A percentile compares a stretch with the other conserved stretches of the same genome.
phyloP scores from a whole-genome alignment of 108 stramenopile species.

The Conticribra guillardii region DNA sequence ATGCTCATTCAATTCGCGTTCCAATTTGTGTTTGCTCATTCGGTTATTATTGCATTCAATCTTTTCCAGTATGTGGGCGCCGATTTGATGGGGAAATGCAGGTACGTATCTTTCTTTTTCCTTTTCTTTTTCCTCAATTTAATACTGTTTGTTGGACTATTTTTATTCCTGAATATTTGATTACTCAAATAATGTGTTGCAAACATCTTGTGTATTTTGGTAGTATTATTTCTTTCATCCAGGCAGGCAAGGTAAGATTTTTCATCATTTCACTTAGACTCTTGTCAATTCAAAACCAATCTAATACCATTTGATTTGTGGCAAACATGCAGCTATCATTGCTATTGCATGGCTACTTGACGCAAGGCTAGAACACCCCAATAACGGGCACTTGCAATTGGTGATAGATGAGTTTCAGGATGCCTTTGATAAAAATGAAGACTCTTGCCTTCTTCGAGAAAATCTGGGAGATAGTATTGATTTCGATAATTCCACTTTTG shows the following conservation, averaged over 20 bases:
- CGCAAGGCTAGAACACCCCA: conserved; percentile 6
- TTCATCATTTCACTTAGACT: conserved; percentile 37
- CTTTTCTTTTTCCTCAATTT: too few species aligned
- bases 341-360: conserved; percentile 27
- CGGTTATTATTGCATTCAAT: too few species aligned
- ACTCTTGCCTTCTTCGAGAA: conserved; percentile 25
- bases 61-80: conserved; percentile 67
- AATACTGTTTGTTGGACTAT: too few species aligned
- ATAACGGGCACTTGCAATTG: conserved; percentile 48
- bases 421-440: conserved; percentile 53
- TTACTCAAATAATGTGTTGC: too few species aligned
- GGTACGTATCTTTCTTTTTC: too few species aligned
- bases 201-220: too few species aligned
- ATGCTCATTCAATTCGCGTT: too few species aligned
- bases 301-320: conserved; percentile 49
- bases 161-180: too few species aligned
- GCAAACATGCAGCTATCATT: conserved; percentile 20
- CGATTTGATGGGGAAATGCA: conserved; percentile 80
- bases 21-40: too few species aligned
- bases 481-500: neutral
- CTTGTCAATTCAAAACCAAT: conserved; percentile 40
- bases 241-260: conserved; percentile 7
- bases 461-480: neutral
- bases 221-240: conserved; percentile 74
- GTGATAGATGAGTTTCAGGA: conserved; percentile 56